Conservation (phyloP, 1,284 basidiomycete species). For the Ustilago cynodontis region DNA sequence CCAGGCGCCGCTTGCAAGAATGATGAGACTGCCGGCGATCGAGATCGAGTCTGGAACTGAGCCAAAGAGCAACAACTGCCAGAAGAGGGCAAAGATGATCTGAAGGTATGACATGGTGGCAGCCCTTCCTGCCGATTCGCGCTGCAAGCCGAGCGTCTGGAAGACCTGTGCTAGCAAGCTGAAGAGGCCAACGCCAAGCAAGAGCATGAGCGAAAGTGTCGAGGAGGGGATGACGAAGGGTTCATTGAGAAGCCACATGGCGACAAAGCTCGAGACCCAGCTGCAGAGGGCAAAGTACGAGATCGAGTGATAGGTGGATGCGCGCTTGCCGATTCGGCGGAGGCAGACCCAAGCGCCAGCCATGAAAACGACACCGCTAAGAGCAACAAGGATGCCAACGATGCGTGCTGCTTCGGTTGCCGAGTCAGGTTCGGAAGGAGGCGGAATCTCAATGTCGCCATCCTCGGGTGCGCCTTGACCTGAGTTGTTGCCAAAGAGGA, state of each 20-base stretch:
- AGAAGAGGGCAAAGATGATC: conserved; percentile 46
- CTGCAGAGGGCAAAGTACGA: conserved; percentile 78
- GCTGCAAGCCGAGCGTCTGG: conserved; percentile 55
- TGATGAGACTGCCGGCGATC: conserved; percentile 35
- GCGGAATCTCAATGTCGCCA: conserved; percentile 30
- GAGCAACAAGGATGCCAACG: conserved; percentile 72
- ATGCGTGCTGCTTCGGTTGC: conserved; percentile 32
- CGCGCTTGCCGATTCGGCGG: conserved; percentile 79
- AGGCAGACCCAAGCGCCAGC: conserved; percentile 78
- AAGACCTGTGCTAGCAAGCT: conserved; percentile 53
- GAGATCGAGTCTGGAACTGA: conserved; percentile 40
- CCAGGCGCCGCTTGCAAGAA: conserved; percentile 48
- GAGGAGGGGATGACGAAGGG: conserved; percentile 44
- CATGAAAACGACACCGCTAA: conserved; percentile 76
- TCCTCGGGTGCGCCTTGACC: conserved; percentile 41
- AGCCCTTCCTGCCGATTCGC: conserved; percentile 52
- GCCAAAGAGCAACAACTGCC: conserved; percentile 43
- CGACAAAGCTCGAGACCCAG: conserved; percentile 74
- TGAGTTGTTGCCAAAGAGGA: conserved; percentile 38
- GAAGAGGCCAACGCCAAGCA: conserved; percentile 50
- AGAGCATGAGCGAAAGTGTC: conserved; percentile 26
- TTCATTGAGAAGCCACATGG: conserved; percentile 40
- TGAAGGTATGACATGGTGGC: conserved; percentile 54
- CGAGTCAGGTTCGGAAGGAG: conserved; percentile 11
- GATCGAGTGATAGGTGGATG: conserved; percentile 80